phyloP scores from a whole-genome alignment of 78 protist genomes.

The Paulinella micropora region DNA sequence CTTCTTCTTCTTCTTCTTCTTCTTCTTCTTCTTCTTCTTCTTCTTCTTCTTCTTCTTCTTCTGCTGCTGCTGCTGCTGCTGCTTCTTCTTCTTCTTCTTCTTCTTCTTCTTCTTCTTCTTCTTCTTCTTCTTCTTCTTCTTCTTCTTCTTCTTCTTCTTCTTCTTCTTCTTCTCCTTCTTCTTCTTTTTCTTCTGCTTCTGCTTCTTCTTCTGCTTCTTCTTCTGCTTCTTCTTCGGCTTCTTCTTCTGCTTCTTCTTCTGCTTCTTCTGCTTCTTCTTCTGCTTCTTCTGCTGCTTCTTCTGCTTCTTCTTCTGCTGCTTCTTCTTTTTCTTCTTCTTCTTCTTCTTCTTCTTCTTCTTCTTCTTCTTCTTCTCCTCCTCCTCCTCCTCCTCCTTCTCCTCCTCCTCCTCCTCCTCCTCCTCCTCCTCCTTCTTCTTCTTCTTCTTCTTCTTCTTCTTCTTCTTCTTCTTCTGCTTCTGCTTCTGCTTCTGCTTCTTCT shows the following conservation, averaged over 20 bases:
- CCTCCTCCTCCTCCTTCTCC: not conserved
- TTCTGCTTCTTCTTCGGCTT: not conserved
- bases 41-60: too few species aligned
- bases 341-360: not conserved
- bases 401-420: not conserved
- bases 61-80: too few species aligned
- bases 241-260: not conserved
- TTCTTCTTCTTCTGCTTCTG: not conserved
- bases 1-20: too few species aligned
- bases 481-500: not conserved
- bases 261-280: not conserved
- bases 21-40: too few species aligned
- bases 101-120: not conserved
- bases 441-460: not conserved
- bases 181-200: not conserved
- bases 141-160: not conserved
- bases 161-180: not conserved
- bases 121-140: not conserved
- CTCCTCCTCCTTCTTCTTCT: not conserved
- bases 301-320: not conserved
- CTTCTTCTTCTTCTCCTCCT: not conserved
- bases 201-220: not conserved
- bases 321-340: not conserved
- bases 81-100: too few species aligned
- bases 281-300: not conserved